Conservation (phyloP, 1,284 basidiomycete species). For the Trametes polyzona region DNA sequence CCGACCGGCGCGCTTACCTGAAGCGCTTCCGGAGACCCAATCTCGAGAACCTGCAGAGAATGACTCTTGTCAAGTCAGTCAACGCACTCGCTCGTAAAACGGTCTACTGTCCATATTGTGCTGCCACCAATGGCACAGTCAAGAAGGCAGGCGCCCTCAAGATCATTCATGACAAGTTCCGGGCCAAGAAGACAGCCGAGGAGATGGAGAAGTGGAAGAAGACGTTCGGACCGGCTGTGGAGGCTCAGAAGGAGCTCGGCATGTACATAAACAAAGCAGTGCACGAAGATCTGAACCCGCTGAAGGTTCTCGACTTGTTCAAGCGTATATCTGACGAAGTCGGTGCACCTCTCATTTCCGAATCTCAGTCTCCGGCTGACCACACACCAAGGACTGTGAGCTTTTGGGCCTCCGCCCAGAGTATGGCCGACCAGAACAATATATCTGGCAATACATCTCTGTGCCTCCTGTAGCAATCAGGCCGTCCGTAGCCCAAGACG, state of each 20-base stretch:
- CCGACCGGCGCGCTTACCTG: slow-evolving; percentile 84
- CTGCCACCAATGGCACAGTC: slow-evolving; percentile 92
- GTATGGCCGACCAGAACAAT: slow-evolving; percentile 94
- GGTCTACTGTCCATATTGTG: slow-evolving; percentile 92
- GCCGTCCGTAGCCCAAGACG: slow-evolving; percentile 96
- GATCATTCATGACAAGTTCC: slow-evolving; percentile 98
- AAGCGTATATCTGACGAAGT: slow-evolving; percentile 92
- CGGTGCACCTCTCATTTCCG: slow-evolving; percentile 30
- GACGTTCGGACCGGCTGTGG: slow-evolving; percentile 84
- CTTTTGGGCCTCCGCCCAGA: slow-evolving; percentile 90
- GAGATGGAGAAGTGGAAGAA: slow-evolving; percentile 90
- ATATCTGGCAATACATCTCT: slow-evolving; percentile 99
- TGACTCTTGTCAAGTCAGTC: slow-evolving; percentile 87
- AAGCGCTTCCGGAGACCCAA: slow-evolving; percentile 89
- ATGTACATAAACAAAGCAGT: slow-evolving; percentile 89
- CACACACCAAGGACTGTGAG: slow-evolving; percentile 82
- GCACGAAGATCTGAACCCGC: slow-evolving; percentile 93
- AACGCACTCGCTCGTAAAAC: slow-evolving; percentile 89
- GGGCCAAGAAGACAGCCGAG: slow-evolving; percentile 91
- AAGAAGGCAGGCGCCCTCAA: slow-evolving; percentile 96
- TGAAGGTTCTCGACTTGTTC: slow-evolving; percentile 95
- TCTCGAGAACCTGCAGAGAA: slow-evolving; percentile 94
- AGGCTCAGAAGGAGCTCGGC: slow-evolving; percentile 86
- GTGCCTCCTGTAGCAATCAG: slow-evolving; percentile 98
- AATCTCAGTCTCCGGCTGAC: not conserved